Evolutionary conservation across 2,329 filamentous ascomycete species (phyloP).

Genomic region (Phoma sp.): DNA sequence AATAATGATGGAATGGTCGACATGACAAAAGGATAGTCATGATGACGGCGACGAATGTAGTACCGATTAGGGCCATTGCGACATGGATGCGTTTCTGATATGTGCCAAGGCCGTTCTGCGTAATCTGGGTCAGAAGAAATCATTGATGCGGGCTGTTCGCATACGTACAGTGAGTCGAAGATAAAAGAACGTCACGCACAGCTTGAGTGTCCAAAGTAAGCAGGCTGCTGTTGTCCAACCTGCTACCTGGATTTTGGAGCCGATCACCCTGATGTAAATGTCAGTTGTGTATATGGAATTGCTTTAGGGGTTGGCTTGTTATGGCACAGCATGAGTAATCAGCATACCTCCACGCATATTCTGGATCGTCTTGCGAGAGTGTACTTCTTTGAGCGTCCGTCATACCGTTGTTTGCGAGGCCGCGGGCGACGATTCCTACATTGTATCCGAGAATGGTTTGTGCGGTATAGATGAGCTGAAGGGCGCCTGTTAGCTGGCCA

Average conservation of each 20-base stretch:
- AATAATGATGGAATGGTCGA: constrained; percentile 61
- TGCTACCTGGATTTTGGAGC: constrained; percentile 61
- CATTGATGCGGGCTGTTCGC: neutral
- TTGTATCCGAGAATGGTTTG: constrained; percentile 60
- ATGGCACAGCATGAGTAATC: neutral
- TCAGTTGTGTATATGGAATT: no score
- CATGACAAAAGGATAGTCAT: constrained; percentile 62
- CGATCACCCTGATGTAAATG: constrained; percentile 56
- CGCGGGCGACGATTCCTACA: constrained; percentile 59
- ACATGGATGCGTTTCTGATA: constrained; percentile 48
- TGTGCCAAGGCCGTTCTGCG: constrained; percentile 16
- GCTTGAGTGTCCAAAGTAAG: constrained; percentile 63
- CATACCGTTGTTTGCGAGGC: constrained; percentile 61
- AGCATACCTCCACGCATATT: constrained; percentile 15
- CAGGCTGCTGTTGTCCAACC: constrained; percentile 63
- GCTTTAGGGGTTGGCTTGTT: no score
- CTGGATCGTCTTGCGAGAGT: constrained; percentile 17
- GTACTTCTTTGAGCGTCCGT: constrained; percentile 56
- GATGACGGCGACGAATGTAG: constrained; percentile 59
- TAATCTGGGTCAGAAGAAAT: neutral
- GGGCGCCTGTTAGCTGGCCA: neutral
- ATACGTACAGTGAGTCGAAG: constrained; percentile 53
- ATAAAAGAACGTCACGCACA: constrained; percentile 65
- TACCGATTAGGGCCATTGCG: constrained; percentile 58
- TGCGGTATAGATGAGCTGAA: constrained; percentile 59